Conservation (phyloP, 495 filamentous ascomycete species). For the Xylaria curta region DNA sequence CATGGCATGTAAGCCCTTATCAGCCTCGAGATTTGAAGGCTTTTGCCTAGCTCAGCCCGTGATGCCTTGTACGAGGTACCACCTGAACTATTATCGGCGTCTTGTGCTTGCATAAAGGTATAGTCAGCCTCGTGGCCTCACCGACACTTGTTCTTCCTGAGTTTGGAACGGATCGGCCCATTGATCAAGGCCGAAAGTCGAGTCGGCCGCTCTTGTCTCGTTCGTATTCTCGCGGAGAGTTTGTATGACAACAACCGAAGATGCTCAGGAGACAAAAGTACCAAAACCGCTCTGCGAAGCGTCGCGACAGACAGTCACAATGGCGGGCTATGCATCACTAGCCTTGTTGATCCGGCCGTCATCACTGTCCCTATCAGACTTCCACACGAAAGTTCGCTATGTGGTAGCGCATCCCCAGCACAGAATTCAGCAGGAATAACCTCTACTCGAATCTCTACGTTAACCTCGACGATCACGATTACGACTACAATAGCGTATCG, state of each 20-base stretch:
- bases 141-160: neutral
- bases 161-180: neutral
- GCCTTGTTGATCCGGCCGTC: slow-evolving; percentile 26
- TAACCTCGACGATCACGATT: slow-evolving; percentile 30
- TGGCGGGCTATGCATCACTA: slow-evolving; percentile 26
- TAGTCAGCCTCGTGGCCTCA: neutral
- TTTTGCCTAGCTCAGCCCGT: neutral
- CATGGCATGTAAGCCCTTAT: slow-evolving; percentile 12
- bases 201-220: slow-evolving; percentile 39
- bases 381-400: slow-evolving; percentile 29
- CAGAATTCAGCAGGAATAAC: slow-evolving; percentile 21
- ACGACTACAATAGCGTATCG: slow-evolving; percentile 36
- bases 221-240: slow-evolving; percentile 27
- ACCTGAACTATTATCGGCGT: neutral
- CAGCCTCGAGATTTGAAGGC: neutral
- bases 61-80: neutral
- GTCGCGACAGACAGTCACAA: neutral
- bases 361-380: slow-evolving; percentile 25
- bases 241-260: slow-evolving; percentile 32
- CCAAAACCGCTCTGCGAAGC: slow-evolving; percentile 18
- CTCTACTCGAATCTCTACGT: neutral
- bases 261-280: slow-evolving; percentile 29
- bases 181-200: slow-evolving; percentile 29
- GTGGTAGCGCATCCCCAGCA: slow-evolving; percentile 25
- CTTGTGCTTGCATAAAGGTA: neutral